phyloP scores from a whole-genome alignment of 108 stramenopile genomes.

The Cyclotella kingstonii region DNA sequence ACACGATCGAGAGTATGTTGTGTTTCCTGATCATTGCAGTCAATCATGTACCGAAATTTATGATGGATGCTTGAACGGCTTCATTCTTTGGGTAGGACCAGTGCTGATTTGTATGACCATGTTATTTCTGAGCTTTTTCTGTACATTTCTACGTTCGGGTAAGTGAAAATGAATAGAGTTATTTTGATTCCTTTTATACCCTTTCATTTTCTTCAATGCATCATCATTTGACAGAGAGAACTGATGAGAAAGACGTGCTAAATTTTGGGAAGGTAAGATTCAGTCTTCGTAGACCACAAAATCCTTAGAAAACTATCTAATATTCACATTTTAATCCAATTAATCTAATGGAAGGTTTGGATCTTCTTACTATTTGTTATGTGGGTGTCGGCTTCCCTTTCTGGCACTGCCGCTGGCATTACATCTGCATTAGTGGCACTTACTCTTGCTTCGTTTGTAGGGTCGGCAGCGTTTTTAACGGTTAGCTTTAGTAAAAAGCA shows the following conservation, averaged over 20 bases:
- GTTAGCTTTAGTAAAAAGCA: conserved; percentile 24
- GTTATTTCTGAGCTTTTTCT: conserved; percentile 50
- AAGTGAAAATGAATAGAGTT: too few relatives aligned
- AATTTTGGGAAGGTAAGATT: conserved; percentile 41
- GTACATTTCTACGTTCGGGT: conserved; percentile 37
- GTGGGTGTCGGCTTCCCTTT: conserved; percentile 48
- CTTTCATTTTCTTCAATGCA: background rate
- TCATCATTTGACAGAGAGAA: conserved; percentile 9
- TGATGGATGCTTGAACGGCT: conserved; percentile 37
- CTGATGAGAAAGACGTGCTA: conserved; percentile 31
- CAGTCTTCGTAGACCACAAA: background rate
- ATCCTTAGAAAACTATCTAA: background rate
- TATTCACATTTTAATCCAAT: too few relatives aligned
- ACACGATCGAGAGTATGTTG: background rate
- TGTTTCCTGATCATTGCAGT: conserved; percentile 20
- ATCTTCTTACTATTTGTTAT: conserved; percentile 44
- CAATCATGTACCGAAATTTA: conserved; percentile 30
- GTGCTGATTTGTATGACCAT: conserved; percentile 35
- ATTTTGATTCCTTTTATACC: background rate
- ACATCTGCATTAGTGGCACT: conserved; percentile 34
- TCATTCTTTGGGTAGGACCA: conserved; percentile 55
- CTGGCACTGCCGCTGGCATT: conserved; percentile 46
- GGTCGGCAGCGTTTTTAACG: conserved; percentile 34
- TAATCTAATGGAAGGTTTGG: conserved; percentile 30
- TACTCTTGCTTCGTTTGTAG: conserved; percentile 46